phyloP scores from a whole-genome alignment of 2,329 filamentous ascomycete species.

The Colletotrichum chlorophyti region DNA sequence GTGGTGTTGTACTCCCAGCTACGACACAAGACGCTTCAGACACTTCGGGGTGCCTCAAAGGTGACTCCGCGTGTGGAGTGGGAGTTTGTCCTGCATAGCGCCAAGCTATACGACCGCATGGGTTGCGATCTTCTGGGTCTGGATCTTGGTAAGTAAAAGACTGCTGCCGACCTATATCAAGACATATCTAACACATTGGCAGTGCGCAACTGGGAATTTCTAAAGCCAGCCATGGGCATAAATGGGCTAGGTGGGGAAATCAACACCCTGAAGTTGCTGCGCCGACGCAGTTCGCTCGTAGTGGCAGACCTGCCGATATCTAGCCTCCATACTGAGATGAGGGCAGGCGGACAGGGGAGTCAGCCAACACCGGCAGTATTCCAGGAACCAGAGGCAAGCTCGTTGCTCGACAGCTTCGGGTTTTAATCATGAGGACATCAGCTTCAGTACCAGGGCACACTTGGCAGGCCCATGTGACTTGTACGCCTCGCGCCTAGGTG shows the following conservation, averaged over 20 bases:
- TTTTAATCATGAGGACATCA: constrained; percentile 60
- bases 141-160: constrained; percentile 70
- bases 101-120: constrained; percentile 86
- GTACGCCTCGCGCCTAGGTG: too few relatives aligned
- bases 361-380: constrained; percentile 79
- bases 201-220: constrained; percentile 85
- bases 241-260: constrained; percentile 53
- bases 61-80: constrained; percentile 82
- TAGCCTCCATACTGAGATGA: constrained; percentile 49
- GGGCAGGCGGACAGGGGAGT: constrained; percentile 47
- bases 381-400: constrained; percentile 89
- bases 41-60: constrained; percentile 83
- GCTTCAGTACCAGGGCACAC: background rate
- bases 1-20: constrained; percentile 88
- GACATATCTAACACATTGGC: constrained; percentile 27
- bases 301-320: constrained; percentile 73
- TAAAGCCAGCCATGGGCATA: constrained; percentile 51
- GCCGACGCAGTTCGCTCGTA: constrained; percentile 77
- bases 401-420: constrained; percentile 90
- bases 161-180: background rate
- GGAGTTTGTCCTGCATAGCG: constrained; percentile 88
- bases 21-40: constrained; percentile 81
- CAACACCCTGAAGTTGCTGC: constrained; percentile 72
- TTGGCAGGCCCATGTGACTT: too few relatives aligned
- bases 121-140: constrained; percentile 90